Evolutionary conservation across 495 filamentous ascomycete species (phyloP).

Genomic region (Achaetomiella virescens): DNA sequence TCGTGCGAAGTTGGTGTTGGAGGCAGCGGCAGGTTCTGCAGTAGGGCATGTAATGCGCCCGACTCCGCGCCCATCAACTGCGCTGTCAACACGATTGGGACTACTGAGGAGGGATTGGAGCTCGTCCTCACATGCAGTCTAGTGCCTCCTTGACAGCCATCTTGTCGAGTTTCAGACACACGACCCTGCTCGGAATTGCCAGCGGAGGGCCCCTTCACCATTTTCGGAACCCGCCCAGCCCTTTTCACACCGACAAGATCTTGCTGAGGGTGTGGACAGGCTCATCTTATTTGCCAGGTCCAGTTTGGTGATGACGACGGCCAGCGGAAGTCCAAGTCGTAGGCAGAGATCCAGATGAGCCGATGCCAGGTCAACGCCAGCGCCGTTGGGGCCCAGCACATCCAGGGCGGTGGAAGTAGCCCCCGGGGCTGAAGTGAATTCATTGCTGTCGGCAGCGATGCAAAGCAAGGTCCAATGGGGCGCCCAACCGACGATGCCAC

Average conservation of each 20-base stretch:
- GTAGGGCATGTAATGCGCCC: conserved; percentile 70
- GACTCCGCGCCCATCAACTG: conserved; percentile 81
- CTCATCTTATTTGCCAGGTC: conserved; percentile 72
- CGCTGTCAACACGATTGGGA: conserved; percentile 85
- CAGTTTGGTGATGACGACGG: conserved; percentile 83
- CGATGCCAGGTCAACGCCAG: conserved; percentile 58
- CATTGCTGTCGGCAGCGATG: conserved; percentile 72
- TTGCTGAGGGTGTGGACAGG: conserved; percentile 61
- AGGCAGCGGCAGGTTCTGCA: conserved; percentile 71
- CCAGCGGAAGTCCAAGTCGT: conserved; percentile 64
- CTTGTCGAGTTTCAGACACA: conserved; percentile 40
- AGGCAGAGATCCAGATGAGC: conserved; percentile 85
- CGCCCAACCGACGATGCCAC: conserved; percentile 89
- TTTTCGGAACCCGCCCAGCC: conserved; percentile 62
- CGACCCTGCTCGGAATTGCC: conserved; percentile 27
- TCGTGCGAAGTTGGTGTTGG: conserved; percentile 42
- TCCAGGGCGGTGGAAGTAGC: conserved; percentile 43
- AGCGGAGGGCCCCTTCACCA: conserved; percentile 50
- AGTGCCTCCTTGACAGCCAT: conserved; percentile 48
- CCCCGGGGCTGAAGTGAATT: conserved; percentile 31
- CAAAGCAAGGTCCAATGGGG: conserved; percentile 91
- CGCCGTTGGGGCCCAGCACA: conserved; percentile 41
- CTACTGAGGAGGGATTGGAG: conserved; percentile 46
- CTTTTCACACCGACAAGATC: conserved; percentile 74
- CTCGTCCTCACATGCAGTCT: conserved; percentile 37